These are phyloP conservation scores for Dactylella cylindrospora DNA, from an alignment of 2,329 filamentous ascomycete genomes.

Conservation along the genomic window DNA sequence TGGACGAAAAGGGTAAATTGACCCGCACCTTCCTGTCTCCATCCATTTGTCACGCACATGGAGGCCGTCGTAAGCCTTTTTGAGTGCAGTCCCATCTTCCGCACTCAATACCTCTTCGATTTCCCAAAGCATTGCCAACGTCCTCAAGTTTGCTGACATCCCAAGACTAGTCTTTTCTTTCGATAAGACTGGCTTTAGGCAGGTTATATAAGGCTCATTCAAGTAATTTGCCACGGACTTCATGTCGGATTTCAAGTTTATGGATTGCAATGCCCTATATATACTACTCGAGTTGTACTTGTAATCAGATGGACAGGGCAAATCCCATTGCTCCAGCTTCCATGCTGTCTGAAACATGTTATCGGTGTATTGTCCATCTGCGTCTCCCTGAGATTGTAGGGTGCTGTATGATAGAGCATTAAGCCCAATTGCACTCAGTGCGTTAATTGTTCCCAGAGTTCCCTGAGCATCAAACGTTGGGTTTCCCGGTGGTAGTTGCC, in stretches of 20 bases:
- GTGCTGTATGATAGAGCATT: slow-evolving; percentile 82
- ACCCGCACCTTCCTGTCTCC: slow-evolving; percentile 71
- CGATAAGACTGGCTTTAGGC: slow-evolving; percentile 26
- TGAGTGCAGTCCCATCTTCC: slow-evolving; percentile 62
- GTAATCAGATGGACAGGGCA: slow-evolving; percentile 68
- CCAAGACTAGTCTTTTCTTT: slow-evolving; percentile 33
- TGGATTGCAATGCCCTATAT: slow-evolving; percentile 77
- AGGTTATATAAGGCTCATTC: slow-evolving; percentile 35
- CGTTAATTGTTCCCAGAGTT: slow-evolving; percentile 68
- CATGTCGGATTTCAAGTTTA: slow-evolving; percentile 58
- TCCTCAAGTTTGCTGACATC: slow-evolving; percentile 54
- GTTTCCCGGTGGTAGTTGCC: slow-evolving; percentile 52
- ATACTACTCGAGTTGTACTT: slow-evolving; percentile 67
- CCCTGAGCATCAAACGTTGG: slow-evolving; percentile 53
- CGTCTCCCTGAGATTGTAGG: slow-evolving; percentile 66
- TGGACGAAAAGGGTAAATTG: not conserved
- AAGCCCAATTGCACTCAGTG: slow-evolving; percentile 77
- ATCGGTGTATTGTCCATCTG: slow-evolving; percentile 60
- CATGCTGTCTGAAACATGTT: slow-evolving; percentile 77
- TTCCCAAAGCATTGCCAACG: slow-evolving; percentile 74
- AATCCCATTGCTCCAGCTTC: slow-evolving; percentile 86
- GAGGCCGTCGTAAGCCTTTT: slow-evolving; percentile 65
- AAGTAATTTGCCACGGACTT: slow-evolving; percentile 26
- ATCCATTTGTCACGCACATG: slow-evolving; percentile 73
- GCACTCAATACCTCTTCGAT: slow-evolving; percentile 74